Evolutionary conservation across 1,284 basidiomycete genomes (phyloP).

Genomic region (Cystobasidiaceae sp.): DNA sequence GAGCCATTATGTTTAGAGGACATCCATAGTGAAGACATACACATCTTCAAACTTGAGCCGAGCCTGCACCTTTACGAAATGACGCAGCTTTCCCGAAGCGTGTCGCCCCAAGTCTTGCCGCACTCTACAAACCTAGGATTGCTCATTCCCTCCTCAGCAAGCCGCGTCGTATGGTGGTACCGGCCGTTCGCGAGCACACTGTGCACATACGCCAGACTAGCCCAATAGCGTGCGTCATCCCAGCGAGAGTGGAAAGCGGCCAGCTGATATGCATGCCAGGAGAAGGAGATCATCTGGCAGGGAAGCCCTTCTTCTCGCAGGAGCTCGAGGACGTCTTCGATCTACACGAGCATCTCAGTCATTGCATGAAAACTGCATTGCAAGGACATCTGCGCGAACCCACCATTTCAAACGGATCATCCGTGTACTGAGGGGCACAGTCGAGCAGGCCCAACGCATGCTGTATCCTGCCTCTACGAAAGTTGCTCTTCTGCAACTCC

Average conservation of each 20-base stretch:
- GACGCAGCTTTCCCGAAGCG: not conserved
- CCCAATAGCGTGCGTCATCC: not conserved
- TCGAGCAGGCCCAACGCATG: not conserved
- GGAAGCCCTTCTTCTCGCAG: not conserved
- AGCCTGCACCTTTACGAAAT: not conserved
- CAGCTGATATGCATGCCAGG: conserved; percentile 7
- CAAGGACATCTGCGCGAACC: not conserved
- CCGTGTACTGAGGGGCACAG: not conserved
- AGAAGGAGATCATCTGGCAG: not conserved
- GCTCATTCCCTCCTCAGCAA: not conserved
- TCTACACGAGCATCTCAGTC: not conserved
- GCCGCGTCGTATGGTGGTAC: not conserved
- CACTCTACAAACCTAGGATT: not conserved
- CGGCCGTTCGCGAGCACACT: not conserved
- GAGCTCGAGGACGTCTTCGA: not conserved
- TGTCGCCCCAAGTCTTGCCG: not conserved
- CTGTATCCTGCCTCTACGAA: not conserved
- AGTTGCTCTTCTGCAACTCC: not conserved
- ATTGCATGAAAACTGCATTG: not conserved
- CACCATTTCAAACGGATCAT: not conserved
- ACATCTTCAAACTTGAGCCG: too few species aligned
- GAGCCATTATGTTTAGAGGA: too few species aligned
- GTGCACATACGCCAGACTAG: not conserved
- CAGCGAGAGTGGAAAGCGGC: not conserved
- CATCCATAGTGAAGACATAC: too few species aligned